Evolutionary conservation across 2,329 filamentous ascomycete genomes (phyloP), one percentile per base, ranked within the genome.

Genomic region (Eutypa lata): DNA sequence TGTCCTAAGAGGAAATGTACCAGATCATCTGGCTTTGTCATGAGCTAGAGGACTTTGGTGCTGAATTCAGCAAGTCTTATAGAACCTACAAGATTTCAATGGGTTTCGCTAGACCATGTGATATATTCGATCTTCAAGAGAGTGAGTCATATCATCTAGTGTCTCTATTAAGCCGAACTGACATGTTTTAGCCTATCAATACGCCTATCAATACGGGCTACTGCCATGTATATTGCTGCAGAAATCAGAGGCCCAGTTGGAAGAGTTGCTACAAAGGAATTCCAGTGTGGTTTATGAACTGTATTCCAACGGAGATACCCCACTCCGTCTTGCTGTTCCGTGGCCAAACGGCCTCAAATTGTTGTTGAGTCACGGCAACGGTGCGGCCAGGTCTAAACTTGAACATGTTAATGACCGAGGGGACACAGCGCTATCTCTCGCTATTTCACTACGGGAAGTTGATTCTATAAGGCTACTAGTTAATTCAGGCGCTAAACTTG

Each of bases 331-430:
- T 4, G 53, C 49, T n/a, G 43, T 28, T 7, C 47, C 19, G 5
- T 57, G 55, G 55, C 50, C 51, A 11, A 48, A 22, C 22, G 55
- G 55, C 1, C 51, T 57, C 1, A 14, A 7, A 35, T 14, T 35
- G 8, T 14, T 35, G 31, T 14, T 35, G 31, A n/a, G n/a, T n/a
- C n/a, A n/a, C n/a, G n/a, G n/a, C n/a, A n/a, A n/a, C n/a, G n/a
- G n/a, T n/a, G n/a, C n/a, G n/a, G n/a, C n/a, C n/a, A n/a, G n/a
- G n/a, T n/a, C n/a, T n/a, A n/a, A n/a, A n/a, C n/a, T n/a, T n/a
- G n/a, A n/a, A n/a, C n/a, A n/a, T n/a, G n/a, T n/a, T n/a, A n/a
- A n/a, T n/a, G n/a, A n/a, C n/a, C n/a, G n/a, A n/a, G n/a, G n/a
- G n/a, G n/a, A n/a, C n/a, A n/a, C n/a, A n/a, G n/a, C n/a, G n/a